Evolutionary conservation across 805 yeast genomes (phyloP).

Genomic region (Candida loeiensis): DNA sequence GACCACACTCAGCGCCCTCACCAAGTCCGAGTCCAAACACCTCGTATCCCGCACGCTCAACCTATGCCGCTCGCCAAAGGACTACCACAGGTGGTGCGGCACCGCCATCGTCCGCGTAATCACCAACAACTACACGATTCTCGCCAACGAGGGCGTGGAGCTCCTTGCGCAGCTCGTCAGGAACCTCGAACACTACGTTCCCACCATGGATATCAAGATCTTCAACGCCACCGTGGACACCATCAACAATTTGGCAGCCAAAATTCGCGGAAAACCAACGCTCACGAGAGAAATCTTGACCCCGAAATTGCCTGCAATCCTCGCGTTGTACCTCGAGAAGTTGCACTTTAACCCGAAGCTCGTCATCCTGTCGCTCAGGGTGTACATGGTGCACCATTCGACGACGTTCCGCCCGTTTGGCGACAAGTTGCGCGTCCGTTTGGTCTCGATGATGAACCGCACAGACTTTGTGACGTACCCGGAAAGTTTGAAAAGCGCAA

Average conservation of each 20-base stretch:
- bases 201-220: constrained; percentile 32
- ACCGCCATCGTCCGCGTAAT: constrained; percentile 49
- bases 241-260: constrained; percentile 38
- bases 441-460: constrained; percentile 33
- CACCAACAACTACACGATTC: constrained; percentile 30
- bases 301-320: constrained; percentile 66
- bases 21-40: constrained; percentile 49
- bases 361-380: constrained; percentile 31
- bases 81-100: constrained; percentile 57
- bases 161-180: constrained; percentile 41
- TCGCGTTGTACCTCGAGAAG: constrained; percentile 49
- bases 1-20: constrained; percentile 36
- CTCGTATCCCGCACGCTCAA: constrained; percentile 43
- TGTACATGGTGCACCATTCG: constrained; percentile 53
- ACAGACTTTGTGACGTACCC: constrained; percentile 39
- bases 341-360: constrained; percentile 29
- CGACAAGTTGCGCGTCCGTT: constrained; percentile 51
- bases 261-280: constrained; percentile 75
- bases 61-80: constrained; percentile 41
- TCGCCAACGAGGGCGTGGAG: constrained; percentile 40
- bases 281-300: constrained; percentile 80
- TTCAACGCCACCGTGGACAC: constrained; percentile 38
- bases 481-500: constrained; percentile 31
- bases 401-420: constrained; percentile 82
- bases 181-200: constrained; percentile 36